Evolutionary conservation across 768 basidiomycete genomes (phyloP).

Genomic region (Lentinula lateritia): DNA sequence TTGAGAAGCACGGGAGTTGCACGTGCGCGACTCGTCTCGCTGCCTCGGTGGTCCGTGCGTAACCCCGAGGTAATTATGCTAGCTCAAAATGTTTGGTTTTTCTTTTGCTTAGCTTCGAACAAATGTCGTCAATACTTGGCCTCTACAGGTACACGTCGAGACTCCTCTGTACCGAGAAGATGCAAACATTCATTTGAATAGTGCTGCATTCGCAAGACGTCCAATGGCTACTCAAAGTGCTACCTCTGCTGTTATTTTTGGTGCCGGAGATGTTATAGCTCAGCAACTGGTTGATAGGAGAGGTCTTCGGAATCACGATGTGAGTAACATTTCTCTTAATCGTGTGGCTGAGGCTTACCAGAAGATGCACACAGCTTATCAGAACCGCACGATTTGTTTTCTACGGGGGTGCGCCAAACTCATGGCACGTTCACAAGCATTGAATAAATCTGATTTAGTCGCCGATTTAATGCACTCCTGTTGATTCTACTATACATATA

Average conservation of each 20-base stretch:
- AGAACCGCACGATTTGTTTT: conserved; percentile 39
- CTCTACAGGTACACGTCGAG: background rate
- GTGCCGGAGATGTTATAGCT: conserved; percentile 54
- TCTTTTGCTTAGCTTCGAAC: background rate
- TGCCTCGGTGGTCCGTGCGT: background rate
- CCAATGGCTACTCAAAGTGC: conserved; percentile 21
- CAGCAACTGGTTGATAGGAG: conserved; percentile 59
- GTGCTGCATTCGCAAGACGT: conserved; percentile 34
- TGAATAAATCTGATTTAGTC: background rate
- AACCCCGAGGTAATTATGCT: background rate
- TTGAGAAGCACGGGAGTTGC: background rate
- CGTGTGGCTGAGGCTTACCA: background rate
- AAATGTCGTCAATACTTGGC: background rate
- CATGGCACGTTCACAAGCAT: background rate
- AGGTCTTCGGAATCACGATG: conserved; percentile 49
- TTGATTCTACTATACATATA: conserved; percentile 5
- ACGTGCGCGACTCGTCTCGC: background rate
- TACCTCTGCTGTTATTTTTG: conserved; percentile 39
- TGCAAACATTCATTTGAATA: conserved; percentile 7
- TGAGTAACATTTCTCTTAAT: conserved; percentile 15
- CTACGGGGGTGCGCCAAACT: conserved; percentile 40
- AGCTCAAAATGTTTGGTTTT: background rate
- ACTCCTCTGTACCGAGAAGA: background rate
- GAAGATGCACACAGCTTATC: background rate
- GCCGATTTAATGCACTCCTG: background rate